A percentile compares a stretch with the other conserved stretches of the same genome.
Evolutionary conservation across 2,329 filamentous ascomycete species (phyloP).

Genomic region (Ophiocordyceps sinensis): DNA sequence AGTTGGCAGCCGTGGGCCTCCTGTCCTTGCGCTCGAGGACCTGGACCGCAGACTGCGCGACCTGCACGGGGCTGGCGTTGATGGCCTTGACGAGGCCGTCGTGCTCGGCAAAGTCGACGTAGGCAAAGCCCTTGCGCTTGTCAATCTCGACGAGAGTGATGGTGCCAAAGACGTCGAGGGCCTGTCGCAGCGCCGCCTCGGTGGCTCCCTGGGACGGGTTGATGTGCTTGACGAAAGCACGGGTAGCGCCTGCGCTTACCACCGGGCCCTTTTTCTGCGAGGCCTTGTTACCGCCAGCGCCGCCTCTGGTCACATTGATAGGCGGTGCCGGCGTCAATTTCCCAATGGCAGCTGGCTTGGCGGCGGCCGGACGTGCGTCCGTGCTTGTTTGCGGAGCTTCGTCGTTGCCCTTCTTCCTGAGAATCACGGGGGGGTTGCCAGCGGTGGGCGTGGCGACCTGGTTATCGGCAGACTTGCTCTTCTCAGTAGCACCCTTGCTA

Average conservation of each 20-base stretch:
- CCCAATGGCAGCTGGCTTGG: constrained; percentile 5
- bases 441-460: constrained; percentile 11
- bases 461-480: constrained; percentile 21
- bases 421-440: constrained; percentile 21
- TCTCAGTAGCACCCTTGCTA: constrained; percentile 22
- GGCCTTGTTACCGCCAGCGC: constrained; percentile 10
- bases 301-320: constrained; percentile 7
- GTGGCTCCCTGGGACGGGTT: constrained; percentile 88
- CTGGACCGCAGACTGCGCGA: constrained; percentile 76
- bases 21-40: constrained; percentile 69
- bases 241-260: constrained; percentile 33
- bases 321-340: constrained; percentile 8
- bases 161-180: constrained; percentile 58
- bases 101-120: constrained; percentile 72
- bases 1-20: constrained; percentile 15
- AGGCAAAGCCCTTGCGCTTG: constrained; percentile 87
- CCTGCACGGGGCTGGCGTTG: constrained; percentile 62
- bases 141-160: constrained; percentile 81
- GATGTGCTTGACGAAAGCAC: constrained; percentile 67
- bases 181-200: constrained; percentile 60
- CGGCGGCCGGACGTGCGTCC: constrained; percentile 1
- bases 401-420: constrained; percentile 25
- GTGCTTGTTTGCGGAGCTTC: constrained; percentile 9
- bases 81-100: constrained; percentile 65
- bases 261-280: constrained; percentile 18